A percentile compares a stretch with the other conserved stretches of the same genome.
These are phyloP conservation scores for Penicillium fuscoglaucum DNA, from an alignment of 2,329 filamentous ascomycete species.

Conservation along the genomic window DNA sequence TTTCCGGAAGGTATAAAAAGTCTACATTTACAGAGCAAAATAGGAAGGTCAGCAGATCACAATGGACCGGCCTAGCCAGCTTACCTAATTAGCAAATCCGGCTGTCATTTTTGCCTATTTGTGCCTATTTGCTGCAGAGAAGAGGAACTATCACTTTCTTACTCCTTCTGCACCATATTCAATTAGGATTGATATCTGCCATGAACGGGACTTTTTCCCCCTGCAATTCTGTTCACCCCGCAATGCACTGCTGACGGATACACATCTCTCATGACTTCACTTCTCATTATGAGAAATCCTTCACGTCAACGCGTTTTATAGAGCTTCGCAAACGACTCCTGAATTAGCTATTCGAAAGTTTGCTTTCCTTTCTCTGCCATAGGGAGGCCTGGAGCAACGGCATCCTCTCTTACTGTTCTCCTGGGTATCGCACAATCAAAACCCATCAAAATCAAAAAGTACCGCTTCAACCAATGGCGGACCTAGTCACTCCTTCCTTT, in stretches of 20 bases:
- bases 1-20: not conserved
- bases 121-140: constrained; percentile 5
- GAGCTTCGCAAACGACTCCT: not conserved
- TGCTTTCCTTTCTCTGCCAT: not conserved
- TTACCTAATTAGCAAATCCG: constrained; percentile 4
- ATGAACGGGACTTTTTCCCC: constrained; percentile 8
- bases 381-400: not conserved
- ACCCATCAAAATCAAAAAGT: not conserved
- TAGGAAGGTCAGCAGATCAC: constrained; percentile 7
- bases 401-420: not conserved
- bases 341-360: not conserved
- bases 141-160: constrained; percentile 1
- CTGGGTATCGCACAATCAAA: constrained; percentile 1
- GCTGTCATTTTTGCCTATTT: constrained; percentile 6
- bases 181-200: not conserved
- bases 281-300: constrained; percentile 12
- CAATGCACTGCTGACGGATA: constrained; percentile 9
- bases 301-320: not conserved
- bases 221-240: not conserved
- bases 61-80: constrained; percentile 8
- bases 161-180: not conserved
- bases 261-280: not conserved
- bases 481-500: not conserved
- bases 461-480: constrained; percentile 1
- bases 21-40: not conserved